Base-by-base conservation (phyloP, 495 filamentous ascomycete genomes). In the Penicillium chermesinum region DNA sequence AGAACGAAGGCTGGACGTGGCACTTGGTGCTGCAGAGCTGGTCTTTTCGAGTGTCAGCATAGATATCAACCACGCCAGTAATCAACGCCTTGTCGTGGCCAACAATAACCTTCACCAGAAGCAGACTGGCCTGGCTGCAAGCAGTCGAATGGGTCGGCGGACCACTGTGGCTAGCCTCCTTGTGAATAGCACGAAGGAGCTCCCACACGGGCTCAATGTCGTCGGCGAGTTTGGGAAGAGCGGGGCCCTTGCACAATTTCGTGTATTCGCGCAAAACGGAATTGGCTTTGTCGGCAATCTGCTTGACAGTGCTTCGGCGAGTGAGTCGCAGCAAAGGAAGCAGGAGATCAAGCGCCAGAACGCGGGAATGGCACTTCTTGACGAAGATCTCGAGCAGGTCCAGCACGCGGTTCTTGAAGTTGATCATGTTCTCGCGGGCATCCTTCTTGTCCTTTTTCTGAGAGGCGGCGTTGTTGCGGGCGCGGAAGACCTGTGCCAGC, bases 381-480 rank as follows among this genome's bases (percentile, higher is more conserved):
- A 91, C 75, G 64, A 85, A 97, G 50, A 94, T 86, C 50, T 86
- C 79, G 17, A 97, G 75, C 0, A 97, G 72, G 57, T 97, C 93
- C 12, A 98, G 71, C 7, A 96, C 83, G 30, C 90, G 85, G 69
- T 85, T 86, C 74, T 98, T 98, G 80, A 97, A 96, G 67, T 91
- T 89, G 54, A 93, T 69, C 57, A 97, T 87, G n/a, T 77, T 87
- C 45, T 91, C 86, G 57, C 87, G 89, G 38, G 93, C 88, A 48
- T 88, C 85, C 61, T 86, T 88, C 48, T 84, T 84, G 60, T 93
- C 86, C 59, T 87, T 81, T 65, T 88, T 88, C 63, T 87, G 85
- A 59, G 72, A 76, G 1, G 67, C 72, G 9, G 59, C 65, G 48
- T 79, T 67, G 49, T 78, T 83, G 37, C 83, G 79, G 48, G 91